Conservation (phyloP, 441 rosid species). For the Flueggea neowawraea region DNA sequence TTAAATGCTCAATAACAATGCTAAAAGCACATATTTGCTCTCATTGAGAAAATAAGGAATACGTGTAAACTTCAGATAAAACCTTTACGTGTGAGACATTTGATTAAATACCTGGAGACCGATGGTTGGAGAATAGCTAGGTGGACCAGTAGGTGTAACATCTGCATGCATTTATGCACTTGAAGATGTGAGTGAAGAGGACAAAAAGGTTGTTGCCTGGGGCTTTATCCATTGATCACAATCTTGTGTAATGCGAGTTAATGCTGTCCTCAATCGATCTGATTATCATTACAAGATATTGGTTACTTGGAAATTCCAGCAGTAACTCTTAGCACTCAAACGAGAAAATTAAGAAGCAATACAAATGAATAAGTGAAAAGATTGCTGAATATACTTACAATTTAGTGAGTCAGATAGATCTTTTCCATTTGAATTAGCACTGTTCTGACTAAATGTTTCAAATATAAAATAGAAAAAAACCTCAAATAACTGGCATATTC, state of each 20-base stretch:
- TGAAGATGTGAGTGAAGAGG: slow-evolving; percentile 48
- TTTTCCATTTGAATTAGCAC: slow-evolving; percentile 38
- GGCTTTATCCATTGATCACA: slow-evolving; percentile 94
- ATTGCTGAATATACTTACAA: slow-evolving; percentile 53
- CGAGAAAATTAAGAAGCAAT: slow-evolving; percentile 6
- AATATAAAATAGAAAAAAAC: slow-evolving; percentile 73
- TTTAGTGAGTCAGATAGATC: slow-evolving; percentile 59
- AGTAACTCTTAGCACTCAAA: neutral
- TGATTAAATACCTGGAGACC: slow-evolving; percentile 81
- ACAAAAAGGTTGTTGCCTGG: slow-evolving; percentile 37
- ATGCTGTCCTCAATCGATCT: slow-evolving; percentile 84
- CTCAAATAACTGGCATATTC: slow-evolving; percentile 94
- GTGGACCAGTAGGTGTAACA: slow-evolving; percentile 60
- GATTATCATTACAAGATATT: slow-evolving; percentile 20
- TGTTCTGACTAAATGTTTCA: slow-evolving; percentile 80
- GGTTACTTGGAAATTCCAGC: slow-evolving; percentile 2
- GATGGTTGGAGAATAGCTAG: slow-evolving; percentile 43
- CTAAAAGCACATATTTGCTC: too few species aligned
- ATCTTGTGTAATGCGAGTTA: slow-evolving; percentile 85
- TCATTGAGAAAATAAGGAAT: neutral
- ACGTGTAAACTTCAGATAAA: neutral
- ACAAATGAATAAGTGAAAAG: slow-evolving; percentile 3
- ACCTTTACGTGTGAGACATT: slow-evolving; percentile 1
- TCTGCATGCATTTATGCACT: slow-evolving; percentile 50
- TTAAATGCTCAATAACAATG: too few species aligned